Evolutionary conservation across 192 early-diverging fungal genomes (phyloP), one percentile per base, ranked within the genome.

Genomic region (Lobosporangium transversale): DNA sequence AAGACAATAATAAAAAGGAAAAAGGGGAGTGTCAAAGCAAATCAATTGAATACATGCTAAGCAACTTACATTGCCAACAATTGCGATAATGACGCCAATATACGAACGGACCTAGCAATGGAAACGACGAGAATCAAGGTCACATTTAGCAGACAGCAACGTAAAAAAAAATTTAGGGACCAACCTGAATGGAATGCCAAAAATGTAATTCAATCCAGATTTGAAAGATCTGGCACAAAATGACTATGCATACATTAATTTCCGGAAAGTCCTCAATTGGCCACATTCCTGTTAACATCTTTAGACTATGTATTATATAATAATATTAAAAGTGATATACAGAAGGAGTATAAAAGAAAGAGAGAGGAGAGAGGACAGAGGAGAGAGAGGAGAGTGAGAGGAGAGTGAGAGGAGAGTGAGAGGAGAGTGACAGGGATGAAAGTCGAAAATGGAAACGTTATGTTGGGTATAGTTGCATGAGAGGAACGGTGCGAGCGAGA

Each of bases 11-110:
- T n/a, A n/a, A n/a, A n/a, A n/a, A n/a, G n/a, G n/a, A n/a, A n/a
- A n/a, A n/a, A n/a, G n/a, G n/a, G n/a, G n/a, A n/a, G n/a, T n/a
- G n/a, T n/a, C n/a, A n/a, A n/a, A n/a, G n/a, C n/a, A n/a, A n/a
- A n/a, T n/a, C n/a, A n/a, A n/a, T n/a, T n/a, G n/a, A n/a, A n/a
- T n/a, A n/a, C n/a, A n/a, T n/a, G n/a, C n/a, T n/a, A n/a, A n/a
- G n/a, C 0, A 11, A 57, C 83, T 70, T 80, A 88, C 87, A 70
- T 90, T 90, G 36, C 89, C 89, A 53, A 75, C 69, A 18, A 90
- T 81, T 61, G 89, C 87, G 32, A 90, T 84, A 29, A 87, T 66
- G 5, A 90, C 87, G 23, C 89, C 89, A 58, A 90, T 87, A 58
- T 85, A 84, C 43, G 87, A 81, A 45, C 84, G 75, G 31, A 85